phyloP scores from a whole-genome alignment of 2,329 filamentous ascomycete species.

The Ascochyta clinopodiicola region DNA sequence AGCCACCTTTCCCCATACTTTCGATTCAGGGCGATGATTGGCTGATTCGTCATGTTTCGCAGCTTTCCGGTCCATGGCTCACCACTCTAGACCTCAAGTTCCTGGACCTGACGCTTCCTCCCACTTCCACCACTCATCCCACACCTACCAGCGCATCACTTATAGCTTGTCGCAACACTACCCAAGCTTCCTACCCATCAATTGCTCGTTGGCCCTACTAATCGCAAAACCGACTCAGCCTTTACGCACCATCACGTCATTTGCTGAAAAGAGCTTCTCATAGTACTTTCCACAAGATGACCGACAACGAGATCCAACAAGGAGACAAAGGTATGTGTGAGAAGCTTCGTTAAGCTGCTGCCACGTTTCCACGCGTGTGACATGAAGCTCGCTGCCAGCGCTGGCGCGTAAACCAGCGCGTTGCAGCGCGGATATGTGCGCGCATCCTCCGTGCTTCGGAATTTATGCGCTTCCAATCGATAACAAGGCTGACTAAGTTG shows the following conservation, averaged over 20 bases:
- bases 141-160: conserved; percentile 32
- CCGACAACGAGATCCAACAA: conserved; percentile 44
- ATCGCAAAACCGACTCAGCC: conserved; percentile 30
- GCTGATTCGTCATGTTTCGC: conserved; percentile 35
- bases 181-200: conserved; percentile 29
- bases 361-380: neutral
- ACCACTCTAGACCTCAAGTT: conserved; percentile 26
- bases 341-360: neutral
- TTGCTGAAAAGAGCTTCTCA: conserved; percentile 21
- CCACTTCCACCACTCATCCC: conserved; percentile 29
- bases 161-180: conserved; percentile 22
- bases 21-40: conserved; percentile 34
- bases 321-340: conserved; percentile 45
- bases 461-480: no score
- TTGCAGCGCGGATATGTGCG: conserved; percentile 14
- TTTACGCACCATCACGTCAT: conserved; percentile 43
- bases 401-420: conserved; percentile 8
- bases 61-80: conserved; percentile 42
- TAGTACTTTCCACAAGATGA: conserved; percentile 36
- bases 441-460: neutral
- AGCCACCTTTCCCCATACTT: conserved; percentile 37
- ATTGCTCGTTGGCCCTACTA: conserved; percentile 27
- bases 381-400: neutral
- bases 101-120: conserved; percentile 26
- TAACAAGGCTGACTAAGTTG: neutral